These are phyloP conservation scores for Salix suchowensis DNA, from an alignment of 345 rosid genomes.

Conservation along the genomic window DNA sequence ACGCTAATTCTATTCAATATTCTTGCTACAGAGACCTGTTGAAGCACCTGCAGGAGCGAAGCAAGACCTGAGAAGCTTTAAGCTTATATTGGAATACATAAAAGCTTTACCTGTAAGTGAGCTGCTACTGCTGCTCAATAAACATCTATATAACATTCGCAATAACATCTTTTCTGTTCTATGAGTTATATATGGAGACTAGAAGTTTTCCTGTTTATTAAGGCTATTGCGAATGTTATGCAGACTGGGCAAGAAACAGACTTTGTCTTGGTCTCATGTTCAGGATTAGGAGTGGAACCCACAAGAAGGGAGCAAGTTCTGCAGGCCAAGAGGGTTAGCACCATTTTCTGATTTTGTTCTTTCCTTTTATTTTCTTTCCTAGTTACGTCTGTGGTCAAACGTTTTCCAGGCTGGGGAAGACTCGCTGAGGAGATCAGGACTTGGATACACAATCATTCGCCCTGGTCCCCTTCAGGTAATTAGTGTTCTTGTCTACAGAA, in stretches of 20 bases:
- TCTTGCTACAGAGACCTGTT: constrained; percentile 56
- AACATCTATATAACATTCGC: neutral
- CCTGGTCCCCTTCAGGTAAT: constrained; percentile 86
- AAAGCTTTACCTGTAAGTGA: constrained; percentile 85
- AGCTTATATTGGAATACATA: constrained; percentile 75
- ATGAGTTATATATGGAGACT: neutral
- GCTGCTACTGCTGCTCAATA: neutral
- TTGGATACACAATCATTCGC: constrained; percentile 89
- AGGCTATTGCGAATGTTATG: constrained; percentile 19
- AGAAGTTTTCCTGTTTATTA: neutral
- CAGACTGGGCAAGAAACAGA: constrained; percentile 98
- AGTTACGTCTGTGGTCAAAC: neutral
- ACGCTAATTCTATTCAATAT: neutral
- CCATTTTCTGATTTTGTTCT: neutral
- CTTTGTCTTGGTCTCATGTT: constrained; percentile 78
- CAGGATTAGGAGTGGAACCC: constrained; percentile 83
- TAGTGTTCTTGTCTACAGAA: neutral
- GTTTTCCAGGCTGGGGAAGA: constrained; percentile 80
- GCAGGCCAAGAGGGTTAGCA: constrained; percentile 79
- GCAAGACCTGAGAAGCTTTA: constrained; percentile 87
- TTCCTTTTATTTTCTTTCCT: constrained; percentile 6
- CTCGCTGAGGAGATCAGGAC: constrained; percentile 85
- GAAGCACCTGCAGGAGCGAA: constrained; percentile 58
- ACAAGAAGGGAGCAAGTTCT: constrained; percentile 89
- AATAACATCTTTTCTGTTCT: neutral